Conservation (phyloP, 805 yeast genomes). For the Ogataea pignaliae region DNA sequence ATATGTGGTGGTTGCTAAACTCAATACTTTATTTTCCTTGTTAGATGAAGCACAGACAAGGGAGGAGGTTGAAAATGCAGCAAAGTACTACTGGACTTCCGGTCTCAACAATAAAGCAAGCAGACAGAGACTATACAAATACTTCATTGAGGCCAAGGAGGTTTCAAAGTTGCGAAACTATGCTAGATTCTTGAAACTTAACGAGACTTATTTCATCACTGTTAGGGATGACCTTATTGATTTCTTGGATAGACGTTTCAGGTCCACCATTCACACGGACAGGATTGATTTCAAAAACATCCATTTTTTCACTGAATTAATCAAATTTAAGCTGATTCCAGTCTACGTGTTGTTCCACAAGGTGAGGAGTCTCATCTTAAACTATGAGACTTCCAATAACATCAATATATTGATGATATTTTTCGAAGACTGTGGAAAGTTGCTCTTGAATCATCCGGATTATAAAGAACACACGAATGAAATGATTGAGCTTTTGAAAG, state of each 20-base stretch:
- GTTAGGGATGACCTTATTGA: constrained; percentile 49
- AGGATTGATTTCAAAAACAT: constrained; percentile 52
- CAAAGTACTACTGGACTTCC: constrained; percentile 43
- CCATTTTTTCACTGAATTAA: constrained; percentile 66
- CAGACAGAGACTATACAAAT: constrained; percentile 51
- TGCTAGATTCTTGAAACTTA: constrained; percentile 66
- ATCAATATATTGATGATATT: constrained; percentile 66
- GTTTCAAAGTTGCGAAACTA: constrained; percentile 44
- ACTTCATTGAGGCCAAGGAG: constrained; percentile 47
- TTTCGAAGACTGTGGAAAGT: constrained; percentile 70
- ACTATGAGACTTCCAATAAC: constrained; percentile 48
- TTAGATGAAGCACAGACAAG: constrained; percentile 38
- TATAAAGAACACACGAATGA: constrained; percentile 56
- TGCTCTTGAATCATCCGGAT: constrained; percentile 53
- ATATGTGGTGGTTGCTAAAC: constrained; percentile 2
- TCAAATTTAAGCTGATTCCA: constrained; percentile 72
- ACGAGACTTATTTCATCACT: constrained; percentile 44
- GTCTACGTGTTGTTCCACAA: constrained; percentile 69
- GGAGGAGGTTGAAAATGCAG: constrained; percentile 46
- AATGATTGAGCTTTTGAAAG: constrained; percentile 54
- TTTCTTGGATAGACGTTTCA: constrained; percentile 54
- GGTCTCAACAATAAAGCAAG: constrained; percentile 70
- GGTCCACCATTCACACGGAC: constrained; percentile 54
- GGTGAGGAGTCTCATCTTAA: constrained; percentile 54
- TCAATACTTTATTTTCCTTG: constrained; percentile 9